Conservation (phyloP, 768 basidiomycete species). For the Boletus sensibilis region DNA sequence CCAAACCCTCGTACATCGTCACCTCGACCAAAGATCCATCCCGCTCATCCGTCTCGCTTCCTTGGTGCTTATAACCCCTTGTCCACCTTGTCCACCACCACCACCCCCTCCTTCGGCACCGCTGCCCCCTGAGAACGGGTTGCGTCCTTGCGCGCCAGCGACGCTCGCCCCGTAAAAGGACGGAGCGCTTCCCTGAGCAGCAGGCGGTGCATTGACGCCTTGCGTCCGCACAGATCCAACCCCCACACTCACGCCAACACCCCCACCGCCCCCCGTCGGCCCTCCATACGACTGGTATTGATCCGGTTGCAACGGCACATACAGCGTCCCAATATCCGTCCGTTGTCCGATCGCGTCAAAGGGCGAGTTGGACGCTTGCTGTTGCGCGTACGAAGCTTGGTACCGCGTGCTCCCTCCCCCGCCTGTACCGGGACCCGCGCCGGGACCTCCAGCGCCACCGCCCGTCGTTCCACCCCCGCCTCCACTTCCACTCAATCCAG, state of each 20-base stretch:
- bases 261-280: conserved; percentile 31
- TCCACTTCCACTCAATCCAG: conserved; percentile 20
- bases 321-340: conserved; percentile 66
- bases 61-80: conserved; percentile 43
- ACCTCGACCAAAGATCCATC: conserved; percentile 78
- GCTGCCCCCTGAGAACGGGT: conserved; percentile 35
- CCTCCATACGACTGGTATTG: conserved; percentile 59
- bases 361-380: conserved; percentile 37
- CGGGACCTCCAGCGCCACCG: neutral
- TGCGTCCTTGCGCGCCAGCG: conserved; percentile 46
- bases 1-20: conserved; percentile 26
- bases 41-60: conserved; percentile 60
- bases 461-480: neutral
- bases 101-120: conserved; percentile 32
- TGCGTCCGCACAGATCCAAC: conserved; percentile 40
- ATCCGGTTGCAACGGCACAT: conserved; percentile 82
- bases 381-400: conserved; percentile 53
- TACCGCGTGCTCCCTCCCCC: conserved; percentile 46
- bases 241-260: conserved; percentile 14
- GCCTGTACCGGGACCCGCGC: conserved; percentile 1
- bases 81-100: conserved; percentile 29
- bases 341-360: conserved; percentile 66
- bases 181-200: conserved; percentile 32
- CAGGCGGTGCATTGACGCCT: conserved; percentile 31
- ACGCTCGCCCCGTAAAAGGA: conserved; percentile 70